Base-by-base conservation (phyloP, 2,329 filamentous ascomycete species). In the Xenoacremonium recifei region DNA sequence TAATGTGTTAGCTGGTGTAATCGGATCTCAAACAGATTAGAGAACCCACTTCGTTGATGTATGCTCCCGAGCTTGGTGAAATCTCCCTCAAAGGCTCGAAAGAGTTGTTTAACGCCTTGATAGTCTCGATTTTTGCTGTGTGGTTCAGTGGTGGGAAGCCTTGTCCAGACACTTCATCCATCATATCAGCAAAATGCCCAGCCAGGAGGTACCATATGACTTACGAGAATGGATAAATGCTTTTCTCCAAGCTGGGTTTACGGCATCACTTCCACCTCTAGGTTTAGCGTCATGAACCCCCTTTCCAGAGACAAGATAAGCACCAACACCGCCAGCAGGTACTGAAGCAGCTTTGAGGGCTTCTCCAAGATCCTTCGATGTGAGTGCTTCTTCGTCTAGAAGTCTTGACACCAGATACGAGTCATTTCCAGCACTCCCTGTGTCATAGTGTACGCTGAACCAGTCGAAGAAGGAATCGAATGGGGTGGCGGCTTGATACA, bases 221-320 rank as follows among this genome's bases (percentile, higher is more conserved):
- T 57, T 55, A 72, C 73, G 49, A 0, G 61, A 48, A 37, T 73
- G 71, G 3, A 70, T 55, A 15, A 68, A 65, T 0, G 71, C 63
- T 11, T 51, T 68, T 13, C 77, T 65, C 75, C 76, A 82, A 0
- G 73, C 72, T 0, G 76, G 75, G 27, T 71, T 70, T 3, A 76
- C 66, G 0, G 74, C 61, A 21, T 73, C 71, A 31, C 68, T 59
- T 0, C 71, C 72, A 0, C 73, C 73, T 15, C 67, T 56, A 0
- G 72, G 70, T 21, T 59, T 55, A 2, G 70, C 73, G 31, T 75
- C 53, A 0, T 62, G 57, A 1, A 75, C 65, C 1, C 69, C 74
- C 23, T 68, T 67, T 0, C 74, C 73, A 2, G 65, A 61, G 0
- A 78, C 68, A 3, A 75, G 47, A 40, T 63, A 70, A 0, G 62